Evolutionary conservation across 2,329 filamentous ascomycete species (phyloP).

Genomic region (Diaporthe ampelina): DNA sequence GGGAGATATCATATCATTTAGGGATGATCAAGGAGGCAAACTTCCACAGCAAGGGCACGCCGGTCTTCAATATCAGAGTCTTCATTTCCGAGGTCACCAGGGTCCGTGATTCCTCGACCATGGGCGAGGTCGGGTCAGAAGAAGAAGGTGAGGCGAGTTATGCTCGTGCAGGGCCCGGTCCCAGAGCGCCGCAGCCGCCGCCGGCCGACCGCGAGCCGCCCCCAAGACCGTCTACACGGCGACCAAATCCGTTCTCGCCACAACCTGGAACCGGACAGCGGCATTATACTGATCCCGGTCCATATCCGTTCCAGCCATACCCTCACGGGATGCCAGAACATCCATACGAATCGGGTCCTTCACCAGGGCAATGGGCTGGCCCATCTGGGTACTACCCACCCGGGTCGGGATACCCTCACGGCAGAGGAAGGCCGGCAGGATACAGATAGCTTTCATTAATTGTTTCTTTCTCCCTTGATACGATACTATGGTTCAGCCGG

Average conservation of each 20-base stretch:
- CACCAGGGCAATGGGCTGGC: neutral
- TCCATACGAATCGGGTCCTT: neutral
- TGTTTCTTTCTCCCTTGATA: neutral
- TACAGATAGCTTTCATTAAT: neutral
- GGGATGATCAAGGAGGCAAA: constrained; percentile 11
- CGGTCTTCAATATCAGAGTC: constrained; percentile 33
- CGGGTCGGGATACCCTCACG: neutral
- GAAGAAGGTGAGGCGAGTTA: neutral
- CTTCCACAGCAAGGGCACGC: constrained; percentile 26
- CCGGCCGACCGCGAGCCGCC: constrained; percentile 1
- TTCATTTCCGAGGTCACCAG: constrained; percentile 43
- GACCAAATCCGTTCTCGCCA: constrained; percentile 1
- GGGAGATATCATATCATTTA: constrained; percentile 24
- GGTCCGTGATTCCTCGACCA: constrained; percentile 39
- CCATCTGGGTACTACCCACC: neutral
- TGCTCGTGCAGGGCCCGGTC: neutral
- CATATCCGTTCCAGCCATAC: neutral
- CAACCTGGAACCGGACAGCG: neutral
- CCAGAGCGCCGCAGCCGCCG: constrained; percentile 13
- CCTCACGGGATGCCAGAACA: neutral
- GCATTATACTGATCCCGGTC: neutral
- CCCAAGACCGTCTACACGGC: neutral
- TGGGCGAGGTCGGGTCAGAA: constrained; percentile 10
- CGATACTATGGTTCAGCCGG: neutral
- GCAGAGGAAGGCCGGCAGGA: neutral